Base-by-base conservation (phyloP, 345 rosid species). In the Mallotus nudiflorus region DNA sequence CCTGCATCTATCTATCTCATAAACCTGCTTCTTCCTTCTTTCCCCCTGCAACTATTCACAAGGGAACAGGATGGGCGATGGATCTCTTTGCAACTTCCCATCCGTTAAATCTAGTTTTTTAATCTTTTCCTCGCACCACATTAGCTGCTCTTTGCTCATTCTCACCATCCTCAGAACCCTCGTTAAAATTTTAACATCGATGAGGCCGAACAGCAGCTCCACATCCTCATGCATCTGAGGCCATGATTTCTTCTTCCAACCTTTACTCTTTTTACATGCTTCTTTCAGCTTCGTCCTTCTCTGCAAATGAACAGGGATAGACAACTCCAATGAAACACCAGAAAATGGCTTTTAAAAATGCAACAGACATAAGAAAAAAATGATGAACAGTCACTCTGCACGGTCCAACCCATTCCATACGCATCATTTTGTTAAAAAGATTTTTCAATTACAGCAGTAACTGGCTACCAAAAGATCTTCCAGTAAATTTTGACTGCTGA, bases 61-160 rank as follows among this genome's bases (percentile, higher is more conserved):
- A 31, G 97, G 99, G 83, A 90, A 90, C 44, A 95, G 92, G 66
- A 84, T 70, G 28, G 98, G 94, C 45, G 89, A 85, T 8, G 96
- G 90, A 27, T 95, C 96, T 75, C 97, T 86, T 52, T 82, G 83
- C 81, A 90, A 74, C 82, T 80, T 88, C 64, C 97, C 90, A 56
- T 73, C 77, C 0, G 83, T 66, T 50, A 95, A 66, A 67, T 86
- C 74, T 39, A 95, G 81, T 22, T 88, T 95, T 70, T 95, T 95
- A 80, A 95, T 88, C 89, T 95, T 95, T 62, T 92, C 98, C 82
- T 90, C 97, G 20, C 99, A 92, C 99, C 99, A 95, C 11, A 88
- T 73, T 62, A 95, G 76, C 60, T 92, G 92, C 71, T 91, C 98
- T 76, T 89, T 89, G 20, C 82, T 84, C 67, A 89, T 88, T 75